Evolutionary conservation across 2,329 filamentous ascomycete species (phyloP), one percentile per base, ranked within the genome.

Genomic region (Penicillium oxalicum): DNA sequence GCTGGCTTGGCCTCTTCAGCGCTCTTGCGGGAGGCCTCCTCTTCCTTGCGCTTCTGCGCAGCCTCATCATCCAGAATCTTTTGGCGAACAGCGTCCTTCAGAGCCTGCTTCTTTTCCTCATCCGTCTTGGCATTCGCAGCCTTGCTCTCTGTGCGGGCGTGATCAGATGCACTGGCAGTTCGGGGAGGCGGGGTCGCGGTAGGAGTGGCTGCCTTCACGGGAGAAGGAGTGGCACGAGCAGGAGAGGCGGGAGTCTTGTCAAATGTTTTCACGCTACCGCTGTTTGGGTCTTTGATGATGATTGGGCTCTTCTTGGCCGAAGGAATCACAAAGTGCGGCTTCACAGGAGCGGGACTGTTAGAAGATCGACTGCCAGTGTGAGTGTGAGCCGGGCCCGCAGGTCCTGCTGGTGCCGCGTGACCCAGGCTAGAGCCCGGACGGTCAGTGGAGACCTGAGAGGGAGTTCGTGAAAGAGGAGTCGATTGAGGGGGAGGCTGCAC

Each of bases 161-260:
- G 87, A 18, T 84, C 77, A 18, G 83, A 77, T 38, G 77, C 77
- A 58, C 82, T 90, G 8, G 80, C 75, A 2, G 84, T 77, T 62
- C 89, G 90, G 25, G 88, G 88, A 9, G 90, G 88, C 7, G 88
- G 88, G 0, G 89, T 91, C 0, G 86, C 83, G 3, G 88, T 87
- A 7, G 87, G 83, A 44, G 89, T 81, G 24, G 87, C 78, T 5
- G 73, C 69, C 50, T 75, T 81, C 18, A 81, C 82, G 37, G 82
- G 75, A 34, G 81, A 78, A 49, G 79, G 71, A 39, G 71, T 77
- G 27, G 77, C 75, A 48, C 77, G 78, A 18, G 77, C 72, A 13
- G 78, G 75, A 12, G 78, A 77, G 11, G 84, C 82, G 18, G 85
- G 82, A 1, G 83, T 81, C 70, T 85, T 87, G 46, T 80, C 65